Conservation (phyloP, 352 stramenopile species). For the Phytopythium kandeliae region DNA sequence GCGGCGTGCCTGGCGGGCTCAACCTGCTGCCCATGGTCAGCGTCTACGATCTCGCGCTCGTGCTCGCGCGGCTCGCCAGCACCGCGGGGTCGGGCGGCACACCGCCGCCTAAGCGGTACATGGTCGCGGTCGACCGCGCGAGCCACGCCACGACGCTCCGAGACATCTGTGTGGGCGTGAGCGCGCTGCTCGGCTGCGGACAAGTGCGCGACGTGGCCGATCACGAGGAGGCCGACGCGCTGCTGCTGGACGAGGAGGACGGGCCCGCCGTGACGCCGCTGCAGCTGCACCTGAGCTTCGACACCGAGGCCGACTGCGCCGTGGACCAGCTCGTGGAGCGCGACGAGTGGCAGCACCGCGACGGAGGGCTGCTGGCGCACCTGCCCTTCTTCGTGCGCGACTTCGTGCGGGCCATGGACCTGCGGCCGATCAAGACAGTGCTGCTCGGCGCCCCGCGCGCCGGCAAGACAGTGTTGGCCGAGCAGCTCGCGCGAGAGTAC, state of each 20-base stretch:
- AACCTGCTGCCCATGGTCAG: constrained; percentile 84
- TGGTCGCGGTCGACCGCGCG: constrained; percentile 59
- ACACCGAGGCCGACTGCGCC: constrained; percentile 33
- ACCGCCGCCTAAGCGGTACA: constrained; percentile 44
- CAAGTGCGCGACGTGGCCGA: constrained; percentile 28
- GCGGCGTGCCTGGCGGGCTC: constrained; percentile 24
- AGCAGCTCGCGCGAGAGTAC: constrained; percentile 58
- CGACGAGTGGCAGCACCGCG: constrained; percentile 68
- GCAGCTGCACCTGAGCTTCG: constrained; percentile 72
- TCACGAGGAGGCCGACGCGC: constrained; percentile 40
- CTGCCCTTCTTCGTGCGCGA: constrained; percentile 63
- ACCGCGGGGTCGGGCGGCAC: constrained; percentile 12
- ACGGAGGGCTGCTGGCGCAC: constrained; percentile 53
- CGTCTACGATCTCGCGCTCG: constrained; percentile 68
- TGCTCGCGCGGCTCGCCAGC: constrained; percentile 37
- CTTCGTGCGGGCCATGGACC: constrained; percentile 68
- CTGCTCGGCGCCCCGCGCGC: constrained; percentile 59
- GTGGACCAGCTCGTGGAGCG: constrained; percentile 49
- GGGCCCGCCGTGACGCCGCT: constrained; percentile 40
- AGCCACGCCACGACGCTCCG: constrained; percentile 47
- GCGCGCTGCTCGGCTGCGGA: constrained; percentile 48
- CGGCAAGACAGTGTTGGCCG: constrained; percentile 58
- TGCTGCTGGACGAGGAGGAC: constrained; percentile 58
- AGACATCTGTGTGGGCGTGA: constrained; percentile 57
- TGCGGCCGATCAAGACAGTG: constrained; percentile 65